Evolutionary conservation across 495 filamentous ascomycete genomes (phyloP), one percentile per base, ranked within the genome.

Genomic region (Tuber microsphaerosporum): DNA sequence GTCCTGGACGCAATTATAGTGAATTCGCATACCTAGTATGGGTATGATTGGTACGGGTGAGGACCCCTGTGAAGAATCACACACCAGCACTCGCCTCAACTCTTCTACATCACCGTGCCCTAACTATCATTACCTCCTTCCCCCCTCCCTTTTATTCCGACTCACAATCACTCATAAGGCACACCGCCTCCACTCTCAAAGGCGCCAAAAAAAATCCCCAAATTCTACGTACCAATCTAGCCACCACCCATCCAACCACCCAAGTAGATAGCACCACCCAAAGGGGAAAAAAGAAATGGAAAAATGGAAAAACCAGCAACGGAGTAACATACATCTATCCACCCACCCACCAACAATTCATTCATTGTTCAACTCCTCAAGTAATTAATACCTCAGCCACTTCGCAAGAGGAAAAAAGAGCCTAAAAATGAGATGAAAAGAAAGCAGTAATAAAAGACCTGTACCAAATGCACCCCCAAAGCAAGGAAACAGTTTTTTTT

Each of bases 391-490:
- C 56, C 56, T 65, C 56, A 6, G 56, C 14, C 56, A 65, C 56
- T 19, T 34, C n/a, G 6, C 56, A 17, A 34, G 56, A 31, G 4
- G 7, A 34, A 8, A 65, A 65, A 65, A 65, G 26, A 34, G 31
- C 26, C 56, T 65, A 65, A 65, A 65, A 26, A 65, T 34, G 26
- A 65, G 56, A 65, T 65, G 56, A 65, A 26, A 65, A 65, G 56
- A 14, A 34, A 65, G 14, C 26, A 65, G 14, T 65, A 65, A 65
- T 19, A 65, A 65, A 65, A 65, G 31, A 65, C 56, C 56, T 31
- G 56, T 34, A 65, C 56, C 56, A 65, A 65, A 65, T 65, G 56
- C 56, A 65, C 56, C 56, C 56, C 56, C 26, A 65, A 65, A 34
- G 56, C 17, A 65, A 65, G 26, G 26, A 65, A 65, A 65, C 7